Base-by-base conservation (phyloP, 441 rosid species). In the Jatropha podagrica region DNA sequence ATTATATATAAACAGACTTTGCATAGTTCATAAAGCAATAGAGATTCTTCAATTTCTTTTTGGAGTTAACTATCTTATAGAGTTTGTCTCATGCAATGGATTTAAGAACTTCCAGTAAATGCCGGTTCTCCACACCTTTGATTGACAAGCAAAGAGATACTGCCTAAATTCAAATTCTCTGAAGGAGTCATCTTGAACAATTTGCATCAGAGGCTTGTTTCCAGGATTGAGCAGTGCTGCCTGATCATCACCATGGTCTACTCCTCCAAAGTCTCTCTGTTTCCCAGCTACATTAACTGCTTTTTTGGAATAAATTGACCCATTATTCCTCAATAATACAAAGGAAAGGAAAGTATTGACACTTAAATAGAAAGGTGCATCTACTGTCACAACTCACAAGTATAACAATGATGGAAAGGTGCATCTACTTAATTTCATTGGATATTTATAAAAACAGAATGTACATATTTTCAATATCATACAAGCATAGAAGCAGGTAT, bases 101-200 rank as follows among this genome's bases (percentile, higher is more conserved):
- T 70, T 15, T 44, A 64, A 66, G 27, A 48, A 71, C 70, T 69
- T 75, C 51, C 71, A 76, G 63, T 62, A 12, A 60, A 40, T 62
- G 14, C 51, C 75, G 77, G 80, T 78, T 74, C 52, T 82, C 74
- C 83, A 64, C 66, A 96, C 99, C 97, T 91, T 86, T 79, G 98
- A 90, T 78, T 96, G 98, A 80, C 92, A 92, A 74, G 98, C 93
- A 82, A 96, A 96, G 65, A 94, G 92, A 86, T 94, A 96, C 81
- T 94, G 98, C 77, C 96, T 90, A 79, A 94, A 96, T 65, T 96
- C 99, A 73, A 92, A 96, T 83, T 92, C 98, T 78, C 95, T 90
- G 77, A 92, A 96, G 59, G 95, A 90, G 83, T 92, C 98, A 86
- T 96, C 98, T 85, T 94, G 97, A 80, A 94, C 94, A 81, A 94